phyloP scores from a whole-genome alignment of 2,329 filamentous ascomycete genomes.

The Cladosporium halotolerans region DNA sequence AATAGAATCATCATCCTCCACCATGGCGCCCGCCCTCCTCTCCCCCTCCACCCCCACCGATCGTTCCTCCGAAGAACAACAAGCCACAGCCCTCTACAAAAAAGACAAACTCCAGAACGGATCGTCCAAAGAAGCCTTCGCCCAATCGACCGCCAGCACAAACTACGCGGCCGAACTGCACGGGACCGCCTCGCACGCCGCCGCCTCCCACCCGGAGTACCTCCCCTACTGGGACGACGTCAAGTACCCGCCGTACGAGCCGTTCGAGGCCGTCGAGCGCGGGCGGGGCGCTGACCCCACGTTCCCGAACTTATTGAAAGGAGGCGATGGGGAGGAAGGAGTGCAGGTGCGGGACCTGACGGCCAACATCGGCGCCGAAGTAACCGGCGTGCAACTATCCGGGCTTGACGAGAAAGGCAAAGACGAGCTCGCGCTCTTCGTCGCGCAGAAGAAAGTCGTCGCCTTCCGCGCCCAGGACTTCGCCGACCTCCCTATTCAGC shows the following conservation, averaged over 20 bases:
- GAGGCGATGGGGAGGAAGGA: slow-evolving; percentile 26
- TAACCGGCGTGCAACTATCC: slow-evolving; percentile 65
- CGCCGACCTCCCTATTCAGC: slow-evolving; percentile 58
- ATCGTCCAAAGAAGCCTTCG: slow-evolving; percentile 39
- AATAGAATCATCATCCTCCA: background rate
- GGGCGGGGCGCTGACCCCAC: slow-evolving; percentile 66
- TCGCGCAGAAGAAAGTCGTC: slow-evolving; percentile 71
- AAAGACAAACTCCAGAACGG: slow-evolving; percentile 23
- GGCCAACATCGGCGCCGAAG: slow-evolving; percentile 66
- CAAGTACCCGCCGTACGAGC: slow-evolving; percentile 58
- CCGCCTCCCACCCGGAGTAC: slow-evolving; percentile 64
- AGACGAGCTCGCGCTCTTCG: slow-evolving; percentile 68
- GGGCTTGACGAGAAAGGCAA: slow-evolving; percentile 62
- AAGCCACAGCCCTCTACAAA: slow-evolving; percentile 20
- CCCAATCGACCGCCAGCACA: slow-evolving; percentile 36
- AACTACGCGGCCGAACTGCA: slow-evolving; percentile 48
- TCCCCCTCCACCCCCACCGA: slow-evolving; percentile 22
- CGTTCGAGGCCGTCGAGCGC: slow-evolving; percentile 68
- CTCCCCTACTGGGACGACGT: slow-evolving; percentile 25
- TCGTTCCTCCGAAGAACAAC: too few relatives aligned
- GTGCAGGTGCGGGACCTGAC: slow-evolving; percentile 55
- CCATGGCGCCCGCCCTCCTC: slow-evolving; percentile 40
- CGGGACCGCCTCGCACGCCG: slow-evolving; percentile 47
- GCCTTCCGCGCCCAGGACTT: slow-evolving; percentile 69
- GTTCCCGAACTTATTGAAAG: slow-evolving; percentile 59